Conservation (phyloP, 352 stramenopile species). For the Globisporangium uncinulatum region DNA sequence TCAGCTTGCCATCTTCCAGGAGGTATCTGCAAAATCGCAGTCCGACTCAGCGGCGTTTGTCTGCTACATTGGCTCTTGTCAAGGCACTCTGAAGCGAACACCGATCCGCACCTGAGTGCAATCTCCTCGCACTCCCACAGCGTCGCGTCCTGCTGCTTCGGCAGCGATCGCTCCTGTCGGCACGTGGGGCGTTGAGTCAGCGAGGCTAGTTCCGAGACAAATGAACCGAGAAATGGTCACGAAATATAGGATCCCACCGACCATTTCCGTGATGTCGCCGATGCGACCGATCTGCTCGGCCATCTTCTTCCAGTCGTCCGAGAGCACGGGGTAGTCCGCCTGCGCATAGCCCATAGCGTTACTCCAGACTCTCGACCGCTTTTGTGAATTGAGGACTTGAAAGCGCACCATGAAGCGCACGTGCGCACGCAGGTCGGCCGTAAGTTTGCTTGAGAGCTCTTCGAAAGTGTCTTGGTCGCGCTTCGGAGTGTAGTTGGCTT, state of each 20-base stretch:
- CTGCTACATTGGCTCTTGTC: too few species aligned
- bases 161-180: slow-evolving; percentile 58
- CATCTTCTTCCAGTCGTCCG: slow-evolving; percentile 86
- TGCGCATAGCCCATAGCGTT: slow-evolving; percentile 8
- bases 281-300: slow-evolving; percentile 85
- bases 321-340: slow-evolving; percentile 84
- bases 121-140: slow-evolving; percentile 90
- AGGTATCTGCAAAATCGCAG: slow-evolving; percentile 50
- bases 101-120: slow-evolving; percentile 43
- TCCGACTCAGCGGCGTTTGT: not conserved
- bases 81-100: too few species aligned
- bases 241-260: slow-evolving; percentile 4
- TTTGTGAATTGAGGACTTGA: not conserved
- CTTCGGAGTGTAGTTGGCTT: slow-evolving; percentile 58
- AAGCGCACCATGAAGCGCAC: slow-evolving; percentile 76
- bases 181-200: not conserved
- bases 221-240: too few species aligned
- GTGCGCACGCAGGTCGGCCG: slow-evolving; percentile 76
- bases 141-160: slow-evolving; percentile 81
- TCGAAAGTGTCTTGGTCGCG: slow-evolving; percentile 72
- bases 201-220: not conserved
- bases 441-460: slow-evolving; percentile 82
- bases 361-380: not conserved
- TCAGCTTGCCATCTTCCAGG: slow-evolving; percentile 89
- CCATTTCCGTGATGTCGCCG: slow-evolving; percentile 87